Evolutionary conservation across 176 grass and related monocot species (phyloP), one percentile per base, ranked within the genome.

Genomic region (Bonia amplexicaulis): DNA sequence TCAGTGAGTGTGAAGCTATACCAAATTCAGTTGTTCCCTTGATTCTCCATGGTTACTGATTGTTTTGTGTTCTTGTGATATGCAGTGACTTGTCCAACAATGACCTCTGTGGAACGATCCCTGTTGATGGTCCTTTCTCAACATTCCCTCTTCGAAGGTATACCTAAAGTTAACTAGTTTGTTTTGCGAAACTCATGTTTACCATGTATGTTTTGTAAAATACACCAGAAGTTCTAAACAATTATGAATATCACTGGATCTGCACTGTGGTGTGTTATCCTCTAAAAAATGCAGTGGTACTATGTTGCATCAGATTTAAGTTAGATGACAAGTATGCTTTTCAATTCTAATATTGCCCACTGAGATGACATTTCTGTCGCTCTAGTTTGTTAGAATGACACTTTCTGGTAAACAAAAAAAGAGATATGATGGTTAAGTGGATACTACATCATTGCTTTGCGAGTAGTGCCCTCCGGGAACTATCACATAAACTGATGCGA

Each of bases 41-140:
- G 22, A 16, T 45, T 86, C 80, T 67, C 42, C 40, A 27, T 42
- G 26, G 69, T 80, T 59, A 17, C 57, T 80, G 29, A 87, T 60
- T 81, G 42, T 74, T 83, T 37, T 2, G 63, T 45, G 54, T 17
- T 54, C 10, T 3, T 76, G 31, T 82, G 75, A 41, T 20, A 52
- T 79, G 78, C 57, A 98, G 93, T 48, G 91, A 98, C 80, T 45
- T 98, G 69, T 96, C 96, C 62, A 98, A 92, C 88, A 98, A 98
- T 80, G 96, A 95, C 88, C 88, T 98, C 1, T 98, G 96, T 57
- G 93, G 96, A 90, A 98, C 96, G 20, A 92, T 98, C 73, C 96
- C 96, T 49, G 91, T 83, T 20, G 96, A 96, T 58, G 96, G 96
- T 23, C 96, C 93, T 44, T 98, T 98, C 91, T 91, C 91, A 64